Evolutionary conservation across 1,284 basidiomycete genomes (phyloP).

Genomic region (Moesziomyces sp.): DNA sequence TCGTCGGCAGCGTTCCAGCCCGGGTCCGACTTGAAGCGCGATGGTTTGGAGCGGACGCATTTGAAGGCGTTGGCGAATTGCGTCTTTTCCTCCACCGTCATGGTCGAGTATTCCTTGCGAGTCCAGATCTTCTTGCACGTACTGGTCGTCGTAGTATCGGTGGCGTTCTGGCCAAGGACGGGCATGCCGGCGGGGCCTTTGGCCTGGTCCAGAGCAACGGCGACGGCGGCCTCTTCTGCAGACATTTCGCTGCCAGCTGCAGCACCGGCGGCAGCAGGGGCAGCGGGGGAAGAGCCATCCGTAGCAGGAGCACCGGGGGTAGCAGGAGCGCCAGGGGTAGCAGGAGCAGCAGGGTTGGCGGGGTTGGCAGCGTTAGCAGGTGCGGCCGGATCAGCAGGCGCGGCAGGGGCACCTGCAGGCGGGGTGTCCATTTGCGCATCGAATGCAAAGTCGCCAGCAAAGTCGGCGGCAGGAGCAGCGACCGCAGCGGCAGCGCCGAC

Average conservation of each 20-base stretch:
- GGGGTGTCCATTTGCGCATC: too few relatives aligned
- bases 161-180: too few relatives aligned
- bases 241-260: too few relatives aligned
- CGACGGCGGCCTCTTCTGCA: not conserved
- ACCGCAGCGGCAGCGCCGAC: too few relatives aligned
- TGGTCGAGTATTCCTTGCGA: constrained; percentile 34
- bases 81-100: constrained; percentile 20
- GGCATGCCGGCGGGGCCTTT: too few relatives aligned
- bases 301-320: not conserved
- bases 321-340: not conserved
- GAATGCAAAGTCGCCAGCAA: too few relatives aligned
- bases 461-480: not conserved
- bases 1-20: constrained; percentile 29
- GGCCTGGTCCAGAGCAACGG: not conserved
- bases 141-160: too few relatives aligned
- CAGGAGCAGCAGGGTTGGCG: not conserved
- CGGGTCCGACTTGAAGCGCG: constrained; percentile 15
- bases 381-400: too few relatives aligned
- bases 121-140: constrained; percentile 6
- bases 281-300: too few relatives aligned
- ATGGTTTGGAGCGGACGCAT: constrained; percentile 34
- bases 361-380: not conserved
- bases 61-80: constrained; percentile 21
- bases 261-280: too few relatives aligned
- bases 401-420: not conserved